Evolutionary conservation across 495 filamentous ascomycete species (phyloP), one percentile per base, ranked within the genome.

Genomic region (Trichoderma orchidacearum): DNA sequence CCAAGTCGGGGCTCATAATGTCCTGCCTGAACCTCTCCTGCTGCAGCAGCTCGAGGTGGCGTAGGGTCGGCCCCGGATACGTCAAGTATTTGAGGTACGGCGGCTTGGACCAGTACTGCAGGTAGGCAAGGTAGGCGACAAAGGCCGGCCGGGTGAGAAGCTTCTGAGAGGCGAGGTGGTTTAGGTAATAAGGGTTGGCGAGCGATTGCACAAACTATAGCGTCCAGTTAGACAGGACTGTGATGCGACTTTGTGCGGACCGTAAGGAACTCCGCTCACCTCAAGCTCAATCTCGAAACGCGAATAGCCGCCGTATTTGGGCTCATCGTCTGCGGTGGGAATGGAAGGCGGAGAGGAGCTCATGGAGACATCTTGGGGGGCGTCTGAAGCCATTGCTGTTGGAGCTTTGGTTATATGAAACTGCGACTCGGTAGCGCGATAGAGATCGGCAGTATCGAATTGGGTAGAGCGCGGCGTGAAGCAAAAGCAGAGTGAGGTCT

Each of bases 191-290:
- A 0, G 90, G 90, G 63, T 91, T 91, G 59, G 82, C 82, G 54
- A 95, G 86, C n/a, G 84, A 82, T 62, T 89, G 86, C 38, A 94
- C 88, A 63, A 95, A 94, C 78, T 94, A 12, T 30, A 67, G 72
- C 8, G 34, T 5, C 69, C 71, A 27, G 70, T 55, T n/a, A 25
- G 25, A 13, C 9, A 17, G 11, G 15, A 1, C 0, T 12, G 32
- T 1, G 11, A 13, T 1, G 61, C n/a, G 63, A 53, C 6, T 5
- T 3, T 13, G 29, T 13, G 51, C 15, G 13, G 5, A 30, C n/a
- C n/a, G n/a, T n/a, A 36, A 11, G 0, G 38, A 13, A 36, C 5
- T 3, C 50, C n/a, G n/a, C 63, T 38, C 58, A 85, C 84, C 77
- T 89, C 85, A 8, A 87, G 75, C 63, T 89, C 85, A 31, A 88